Evolutionary conservation across 1,139 yeast genomes (phyloP), one percentile per base, ranked within the genome.

Genomic region (Lodderomyces margitis): DNA sequence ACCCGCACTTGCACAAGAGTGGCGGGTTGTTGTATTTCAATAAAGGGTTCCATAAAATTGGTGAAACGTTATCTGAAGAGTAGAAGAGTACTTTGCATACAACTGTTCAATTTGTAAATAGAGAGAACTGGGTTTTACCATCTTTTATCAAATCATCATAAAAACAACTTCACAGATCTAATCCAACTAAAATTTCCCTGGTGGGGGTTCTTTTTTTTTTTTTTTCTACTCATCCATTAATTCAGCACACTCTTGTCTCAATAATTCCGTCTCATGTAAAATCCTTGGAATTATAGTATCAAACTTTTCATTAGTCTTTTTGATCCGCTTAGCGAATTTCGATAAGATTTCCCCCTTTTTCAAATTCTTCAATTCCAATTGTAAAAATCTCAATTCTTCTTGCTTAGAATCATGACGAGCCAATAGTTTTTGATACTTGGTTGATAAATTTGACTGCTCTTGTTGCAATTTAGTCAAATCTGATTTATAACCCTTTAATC

Each of bases 1-100:
- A 54, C 16, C 28, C 33, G 21, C 34, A 37, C 1, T 14, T 23
- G 12, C 52, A 55, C 41, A 54, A 54, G 42, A 61, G 73, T 2
- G 88, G 88, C 2, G 88, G 88, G 0, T 57, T 85, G 36, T 55
- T 84, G n/a, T 84, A 83, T 52, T 83, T 75, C 57, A 73, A 83
- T 52, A 68, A 87, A 51, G 62, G 68, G 16, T 84, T 84, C 53
- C 84, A 81, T 57, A 58, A 56, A 36, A 62, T 83, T n/a, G 89
- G 87, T 1, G 48, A 54, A 8, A 57, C 63, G 41, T 60, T 73
- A 21, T 34, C 43, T 11, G 60, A 58, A 38, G 37, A 36, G 5
- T 17, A 20, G n/a, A n/a, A n/a, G 11, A 25, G 11, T 5, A 9
- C 6, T 25, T 5, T 25, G 12, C 4, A 25, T n/a, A n/a, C n/a